A percentile compares a stretch with the other conserved stretches of the same genome.
Conservation (phyloP, 805 yeast species). For the Lipomyces sp. region DNA sequence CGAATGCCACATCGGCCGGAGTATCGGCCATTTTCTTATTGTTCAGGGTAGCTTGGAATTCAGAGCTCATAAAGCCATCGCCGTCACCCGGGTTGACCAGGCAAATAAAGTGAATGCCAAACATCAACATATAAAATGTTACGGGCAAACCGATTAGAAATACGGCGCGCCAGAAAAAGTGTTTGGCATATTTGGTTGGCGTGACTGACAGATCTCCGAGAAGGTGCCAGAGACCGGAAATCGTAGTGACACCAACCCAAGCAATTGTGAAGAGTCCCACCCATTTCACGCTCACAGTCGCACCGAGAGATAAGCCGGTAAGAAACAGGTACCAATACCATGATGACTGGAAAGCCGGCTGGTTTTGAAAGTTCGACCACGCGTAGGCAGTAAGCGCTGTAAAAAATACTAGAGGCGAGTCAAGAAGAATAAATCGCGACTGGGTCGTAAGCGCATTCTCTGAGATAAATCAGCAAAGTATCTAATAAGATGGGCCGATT, state of each 20-base stretch:
- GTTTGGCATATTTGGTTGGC: slow-evolving; percentile 48
- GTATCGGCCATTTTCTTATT: slow-evolving; percentile 50
- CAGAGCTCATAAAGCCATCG: slow-evolving; percentile 65
- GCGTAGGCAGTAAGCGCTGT: slow-evolving; percentile 56
- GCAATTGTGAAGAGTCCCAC: slow-evolving; percentile 69
- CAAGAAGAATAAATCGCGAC: slow-evolving; percentile 58
- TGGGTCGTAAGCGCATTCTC: slow-evolving; percentile 67
- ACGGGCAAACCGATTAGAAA: slow-evolving; percentile 61
- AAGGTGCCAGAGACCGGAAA: slow-evolving; percentile 65
- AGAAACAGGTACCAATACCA: slow-evolving; percentile 61
- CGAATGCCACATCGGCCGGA: slow-evolving; percentile 73
- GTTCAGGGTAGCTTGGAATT: slow-evolving; percentile 65
- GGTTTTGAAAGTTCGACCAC: slow-evolving; percentile 55
- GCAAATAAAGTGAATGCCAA: slow-evolving; percentile 60
- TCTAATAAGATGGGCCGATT: neutral
- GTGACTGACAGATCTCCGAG: slow-evolving; percentile 64
- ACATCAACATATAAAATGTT: slow-evolving; percentile 60
- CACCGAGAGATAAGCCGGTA: slow-evolving; percentile 58
- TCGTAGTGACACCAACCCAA: slow-evolving; percentile 62
- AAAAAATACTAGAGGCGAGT: slow-evolving; percentile 52
- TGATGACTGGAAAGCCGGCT: slow-evolving; percentile 50
- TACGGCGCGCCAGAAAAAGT: slow-evolving; percentile 49
- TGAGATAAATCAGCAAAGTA: slow-evolving; percentile 1
- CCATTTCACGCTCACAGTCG: slow-evolving; percentile 66
- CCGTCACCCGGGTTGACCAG: slow-evolving; percentile 59